These are phyloP conservation scores for Mortierella sp. DNA, from an alignment of 371 early-diverging fungal species.

Conservation along the genomic window DNA sequence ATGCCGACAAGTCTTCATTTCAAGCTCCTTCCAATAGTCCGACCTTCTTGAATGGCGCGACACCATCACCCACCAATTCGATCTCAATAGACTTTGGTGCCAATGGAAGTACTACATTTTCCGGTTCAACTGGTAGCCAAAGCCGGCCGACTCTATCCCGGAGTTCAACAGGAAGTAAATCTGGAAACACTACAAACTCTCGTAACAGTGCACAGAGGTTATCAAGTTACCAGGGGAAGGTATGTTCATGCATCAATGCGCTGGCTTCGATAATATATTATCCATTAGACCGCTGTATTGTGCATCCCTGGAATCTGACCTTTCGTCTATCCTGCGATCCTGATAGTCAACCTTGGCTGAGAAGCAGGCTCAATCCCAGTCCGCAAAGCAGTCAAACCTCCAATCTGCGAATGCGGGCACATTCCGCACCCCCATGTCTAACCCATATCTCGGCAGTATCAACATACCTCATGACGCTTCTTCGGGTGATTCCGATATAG, in stretches of 20 bases:
- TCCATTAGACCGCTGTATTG: not conserved
- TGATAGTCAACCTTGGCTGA: slow-evolving; percentile 11
- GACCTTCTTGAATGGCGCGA: slow-evolving; percentile 33
- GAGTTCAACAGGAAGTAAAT: slow-evolving; percentile 52
- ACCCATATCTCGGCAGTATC: slow-evolving; percentile 55
- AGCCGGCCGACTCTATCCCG: slow-evolving; percentile 41
- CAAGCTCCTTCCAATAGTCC: slow-evolving; percentile 28
- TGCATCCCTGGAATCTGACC: too few species aligned
- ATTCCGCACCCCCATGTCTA: slow-evolving; percentile 43
- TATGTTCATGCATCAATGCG: slow-evolving; percentile 1
- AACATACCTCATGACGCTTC: slow-evolving; percentile 56
- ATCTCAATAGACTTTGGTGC: slow-evolving; percentile 47
- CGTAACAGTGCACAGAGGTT: slow-evolving; percentile 36
- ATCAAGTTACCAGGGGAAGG: slow-evolving; percentile 50
- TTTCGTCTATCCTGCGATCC: not conserved
- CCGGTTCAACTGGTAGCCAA: slow-evolving; percentile 7
- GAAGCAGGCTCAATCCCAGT: slow-evolving; percentile 23
- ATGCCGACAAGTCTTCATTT: slow-evolving; percentile 10
- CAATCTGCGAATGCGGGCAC: slow-evolving; percentile 42
- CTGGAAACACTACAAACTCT: slow-evolving; percentile 32
- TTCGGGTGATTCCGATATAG: slow-evolving; percentile 54
- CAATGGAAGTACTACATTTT: slow-evolving; percentile 19
- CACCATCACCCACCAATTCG: slow-evolving; percentile 48
- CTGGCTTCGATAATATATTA: not conserved
- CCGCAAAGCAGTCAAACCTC: slow-evolving; percentile 36